Evolutionary conservation across 2,329 filamentous ascomycete genomes (phyloP).

Genomic region (Fusarium subglutinans): DNA sequence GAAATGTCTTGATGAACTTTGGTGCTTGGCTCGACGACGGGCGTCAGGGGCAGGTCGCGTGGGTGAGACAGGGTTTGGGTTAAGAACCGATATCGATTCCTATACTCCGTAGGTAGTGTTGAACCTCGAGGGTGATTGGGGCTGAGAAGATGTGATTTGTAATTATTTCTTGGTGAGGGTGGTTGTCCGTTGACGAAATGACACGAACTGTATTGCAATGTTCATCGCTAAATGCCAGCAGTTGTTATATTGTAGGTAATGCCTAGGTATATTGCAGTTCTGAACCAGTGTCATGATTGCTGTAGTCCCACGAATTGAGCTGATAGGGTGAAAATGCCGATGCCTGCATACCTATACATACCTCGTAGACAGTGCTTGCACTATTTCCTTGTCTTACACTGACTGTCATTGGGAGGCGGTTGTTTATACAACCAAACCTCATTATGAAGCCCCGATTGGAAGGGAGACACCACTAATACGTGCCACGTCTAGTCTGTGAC

Average conservation of each 20-base stretch:
- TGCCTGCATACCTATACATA: neutral
- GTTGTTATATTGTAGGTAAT: neutral
- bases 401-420: neutral
- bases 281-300: neutral
- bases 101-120: neutral
- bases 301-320: neutral
- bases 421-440: neutral
- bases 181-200: neutral
- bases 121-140: neutral
- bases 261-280: neutral
- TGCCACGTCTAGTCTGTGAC: neutral
- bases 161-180: neutral
- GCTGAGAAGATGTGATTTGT: neutral
- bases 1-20: conserved; percentile 33
- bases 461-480: neutral
- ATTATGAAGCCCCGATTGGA: no score
- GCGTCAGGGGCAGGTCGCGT: conserved; percentile 39
- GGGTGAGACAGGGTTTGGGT: conserved; percentile 34
- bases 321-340: neutral
- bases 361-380: neutral
- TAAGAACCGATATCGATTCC: conserved; percentile 8
- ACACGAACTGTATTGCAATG: neutral
- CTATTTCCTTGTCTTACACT: neutral
- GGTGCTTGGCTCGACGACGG: conserved; percentile 29
- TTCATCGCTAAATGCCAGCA: neutral